phyloP scores from a whole-genome alignment of 169 alveolate species.

The Miamiensis avidus region DNA sequence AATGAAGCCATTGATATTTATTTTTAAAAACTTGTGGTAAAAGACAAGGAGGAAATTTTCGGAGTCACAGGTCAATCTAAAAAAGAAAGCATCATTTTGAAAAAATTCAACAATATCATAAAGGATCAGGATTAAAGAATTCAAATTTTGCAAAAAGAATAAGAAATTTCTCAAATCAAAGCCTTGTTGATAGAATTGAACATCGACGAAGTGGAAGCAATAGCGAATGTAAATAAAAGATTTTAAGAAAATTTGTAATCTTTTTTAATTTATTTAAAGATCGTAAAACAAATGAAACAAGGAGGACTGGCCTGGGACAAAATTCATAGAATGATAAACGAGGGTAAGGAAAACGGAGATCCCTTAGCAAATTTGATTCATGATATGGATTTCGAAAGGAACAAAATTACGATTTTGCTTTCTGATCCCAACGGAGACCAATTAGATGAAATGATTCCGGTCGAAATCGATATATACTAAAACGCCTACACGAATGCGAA shows the following conservation, averaged over 20 bases:
- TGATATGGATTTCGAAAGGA: slow-evolving; percentile 80
- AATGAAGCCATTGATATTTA: slow-evolving; percentile 65
- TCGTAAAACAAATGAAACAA: slow-evolving; percentile 44
- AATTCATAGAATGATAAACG: slow-evolving; percentile 87
- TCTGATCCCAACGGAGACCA: slow-evolving; percentile 46
- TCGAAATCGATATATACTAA: slow-evolving; percentile 46
- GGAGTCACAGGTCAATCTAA: slow-evolving; percentile 2
- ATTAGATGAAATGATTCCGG: slow-evolving; percentile 45
- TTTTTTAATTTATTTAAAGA: background rate
- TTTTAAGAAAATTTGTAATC: background rate
- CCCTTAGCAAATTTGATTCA: slow-evolving; percentile 86
- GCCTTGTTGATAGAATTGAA: slow-evolving; percentile 78
- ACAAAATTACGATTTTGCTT: slow-evolving; percentile 55
- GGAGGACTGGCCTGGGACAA: slow-evolving; percentile 92
- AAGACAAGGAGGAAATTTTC: slow-evolving; percentile 47
- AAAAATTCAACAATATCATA: slow-evolving; percentile 86
- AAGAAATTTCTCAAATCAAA: slow-evolving; percentile 75
- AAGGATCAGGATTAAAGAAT: slow-evolving; percentile 90
- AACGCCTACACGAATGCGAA: slow-evolving; percentile 89
- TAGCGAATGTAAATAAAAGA: slow-evolving; percentile 70
- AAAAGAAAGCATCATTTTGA: slow-evolving; percentile 33
- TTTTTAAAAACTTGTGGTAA: slow-evolving; percentile 50
- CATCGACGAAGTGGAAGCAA: slow-evolving; percentile 81
- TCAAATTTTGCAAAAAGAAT: slow-evolving; percentile 66
- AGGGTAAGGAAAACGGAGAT: slow-evolving; percentile 86